Evolutionary conservation across 371 early-diverging fungal genomes (phyloP).

Genomic region (Funneliformis caledonium): DNA sequence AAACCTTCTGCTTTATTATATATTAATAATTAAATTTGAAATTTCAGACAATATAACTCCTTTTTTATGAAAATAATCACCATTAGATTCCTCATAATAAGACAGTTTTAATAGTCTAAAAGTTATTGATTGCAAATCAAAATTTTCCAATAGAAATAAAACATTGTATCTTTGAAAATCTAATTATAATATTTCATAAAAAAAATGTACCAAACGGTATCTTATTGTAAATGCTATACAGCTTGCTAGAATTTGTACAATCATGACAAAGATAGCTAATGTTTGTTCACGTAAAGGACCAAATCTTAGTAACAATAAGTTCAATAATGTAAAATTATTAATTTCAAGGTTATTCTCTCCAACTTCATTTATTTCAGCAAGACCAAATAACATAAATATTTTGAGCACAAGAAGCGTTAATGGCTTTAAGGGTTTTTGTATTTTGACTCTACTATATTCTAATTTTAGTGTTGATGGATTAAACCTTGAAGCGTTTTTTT

Average conservation of each 20-base stretch:
- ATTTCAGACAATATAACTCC: too few relatives aligned
- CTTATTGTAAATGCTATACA: slow-evolving; percentile 77
- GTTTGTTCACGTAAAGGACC: slow-evolving; percentile 79
- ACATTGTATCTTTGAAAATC: too few relatives aligned
- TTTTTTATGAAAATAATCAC: too few relatives aligned
- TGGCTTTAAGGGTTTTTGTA: slow-evolving; percentile 49
- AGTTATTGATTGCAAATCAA: too few relatives aligned
- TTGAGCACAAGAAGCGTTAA: slow-evolving; percentile 50
- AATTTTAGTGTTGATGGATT: slow-evolving; percentile 31
- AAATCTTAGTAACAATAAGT: slow-evolving; percentile 76
- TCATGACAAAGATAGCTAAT: slow-evolving; percentile 62
- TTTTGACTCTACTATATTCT: slow-evolving; percentile 43
- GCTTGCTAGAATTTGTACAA: slow-evolving; percentile 68
- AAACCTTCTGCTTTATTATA: too few relatives aligned
- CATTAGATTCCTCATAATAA: too few relatives aligned
- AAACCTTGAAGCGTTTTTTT: slow-evolving; percentile 1
- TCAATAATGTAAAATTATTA: slow-evolving; percentile 92
- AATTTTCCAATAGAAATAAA: too few relatives aligned
- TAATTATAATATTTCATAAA: slow-evolving; percentile 56
- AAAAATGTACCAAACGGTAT: slow-evolving; percentile 73
- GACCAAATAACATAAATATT: slow-evolving; percentile 52
- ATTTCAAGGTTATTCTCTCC: slow-evolving; percentile 49
- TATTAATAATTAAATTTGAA: too few relatives aligned
- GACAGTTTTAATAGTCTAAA: too few relatives aligned
- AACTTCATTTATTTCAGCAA: slow-evolving; percentile 39